A percentile compares a stretch with the other conserved stretches of the same genome.
Evolutionary conservation across 306 rosid species (phyloP).

Genomic region (Begonia masoniana): DNA sequence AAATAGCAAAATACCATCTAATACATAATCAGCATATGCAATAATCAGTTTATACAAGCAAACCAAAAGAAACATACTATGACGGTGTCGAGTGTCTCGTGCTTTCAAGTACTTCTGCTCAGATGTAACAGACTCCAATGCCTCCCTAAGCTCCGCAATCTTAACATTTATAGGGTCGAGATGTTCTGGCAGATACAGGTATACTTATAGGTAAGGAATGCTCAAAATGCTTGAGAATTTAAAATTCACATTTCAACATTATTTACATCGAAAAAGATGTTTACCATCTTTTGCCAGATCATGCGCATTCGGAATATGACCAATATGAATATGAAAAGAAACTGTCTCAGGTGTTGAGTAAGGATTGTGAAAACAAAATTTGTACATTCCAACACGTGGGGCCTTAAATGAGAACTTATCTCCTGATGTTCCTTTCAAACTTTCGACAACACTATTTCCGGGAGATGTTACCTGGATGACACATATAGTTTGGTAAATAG

Average conservation of each 20-base stretch:
- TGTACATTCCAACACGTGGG: constrained; percentile 81
- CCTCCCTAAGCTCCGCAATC: constrained; percentile 98
- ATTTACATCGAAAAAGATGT: constrained; percentile 6
- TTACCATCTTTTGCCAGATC: constrained; percentile 91
- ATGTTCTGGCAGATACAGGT: constrained; percentile 50
- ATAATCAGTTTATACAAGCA: too few relatives aligned
- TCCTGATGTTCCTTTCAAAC: constrained; percentile 76
- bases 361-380: constrained; percentile 90
- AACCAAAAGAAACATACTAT: constrained; percentile 42
- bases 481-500: constrained; percentile 16
- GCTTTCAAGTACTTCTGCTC: constrained; percentile 93
- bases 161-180: constrained; percentile 97
- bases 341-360: constrained; percentile 96
- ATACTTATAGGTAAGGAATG: neutral
- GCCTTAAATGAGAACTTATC: constrained; percentile 88
- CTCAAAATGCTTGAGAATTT: neutral
- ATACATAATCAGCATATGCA: too few relatives aligned
- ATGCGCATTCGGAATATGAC: constrained; percentile 89
- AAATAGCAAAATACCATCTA: too few relatives aligned
- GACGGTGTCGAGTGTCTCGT: constrained; percentile 93
- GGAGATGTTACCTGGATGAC: constrained; percentile 75
- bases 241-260: constrained; percentile 8
- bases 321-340: constrained; percentile 91
- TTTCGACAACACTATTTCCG: constrained; percentile 49
- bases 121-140: constrained; percentile 82